Conservation (phyloP, 805 yeast species). For the Yueomyces sinensis region DNA sequence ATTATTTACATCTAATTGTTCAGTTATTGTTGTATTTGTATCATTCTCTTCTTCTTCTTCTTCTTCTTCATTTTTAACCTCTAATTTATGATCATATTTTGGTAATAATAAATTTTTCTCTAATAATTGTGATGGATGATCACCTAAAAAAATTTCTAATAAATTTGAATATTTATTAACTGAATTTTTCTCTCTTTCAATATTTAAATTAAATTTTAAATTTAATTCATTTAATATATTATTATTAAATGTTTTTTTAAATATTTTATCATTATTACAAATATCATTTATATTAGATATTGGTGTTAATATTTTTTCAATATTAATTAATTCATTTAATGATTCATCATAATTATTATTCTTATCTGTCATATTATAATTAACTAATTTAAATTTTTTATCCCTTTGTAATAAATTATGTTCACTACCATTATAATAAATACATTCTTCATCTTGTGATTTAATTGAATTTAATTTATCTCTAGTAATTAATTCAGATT, state of each 20-base stretch:
- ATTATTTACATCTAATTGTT: not conserved
- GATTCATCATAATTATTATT: slow-evolving; percentile 22
- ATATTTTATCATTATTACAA: slow-evolving; percentile 53
- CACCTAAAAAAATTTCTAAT: slow-evolving; percentile 74
- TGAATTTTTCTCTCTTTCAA: slow-evolving; percentile 69
- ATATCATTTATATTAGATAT: slow-evolving; percentile 72
- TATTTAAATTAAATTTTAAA: slow-evolving; percentile 56
- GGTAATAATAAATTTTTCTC: slow-evolving; percentile 57
- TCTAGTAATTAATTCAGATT: slow-evolving; percentile 34
- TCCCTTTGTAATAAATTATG: slow-evolving; percentile 21
- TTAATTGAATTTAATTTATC: slow-evolving; percentile 26
- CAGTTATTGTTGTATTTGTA: not conserved
- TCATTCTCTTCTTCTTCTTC: slow-evolving; percentile 8
- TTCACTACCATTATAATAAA: slow-evolving; percentile 25
- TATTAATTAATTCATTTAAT: slow-evolving; percentile 36
- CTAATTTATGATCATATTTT: slow-evolving; percentile 51
- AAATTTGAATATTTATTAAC: slow-evolving; percentile 60
- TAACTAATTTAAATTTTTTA: slow-evolving; percentile 18
- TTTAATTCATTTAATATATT: slow-evolving; percentile 49
- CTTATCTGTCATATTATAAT: slow-evolving; percentile 1
- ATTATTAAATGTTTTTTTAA: slow-evolving; percentile 51
- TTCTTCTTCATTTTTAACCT: slow-evolving; percentile 15
- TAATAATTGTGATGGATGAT: slow-evolving; percentile 56
- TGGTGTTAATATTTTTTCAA: slow-evolving; percentile 58
- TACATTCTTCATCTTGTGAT: slow-evolving; percentile 20